Conservation (phyloP, 2,329 filamentous ascomycete genomes). For the Phaeosphaeriaceae sp. region DNA sequence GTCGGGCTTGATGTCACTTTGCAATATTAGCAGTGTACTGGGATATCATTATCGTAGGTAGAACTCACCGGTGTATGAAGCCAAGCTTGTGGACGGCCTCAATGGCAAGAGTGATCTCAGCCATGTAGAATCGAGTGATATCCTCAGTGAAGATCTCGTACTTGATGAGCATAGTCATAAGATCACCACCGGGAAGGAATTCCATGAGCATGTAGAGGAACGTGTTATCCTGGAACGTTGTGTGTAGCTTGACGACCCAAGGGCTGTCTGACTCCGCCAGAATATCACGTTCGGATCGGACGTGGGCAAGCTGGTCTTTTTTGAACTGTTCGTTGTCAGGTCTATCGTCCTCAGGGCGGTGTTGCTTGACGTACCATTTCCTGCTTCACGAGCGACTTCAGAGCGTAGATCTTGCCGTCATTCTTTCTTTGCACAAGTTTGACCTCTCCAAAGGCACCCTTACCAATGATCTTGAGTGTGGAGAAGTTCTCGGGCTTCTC, state of each 20-base stretch:
- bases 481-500: conserved; percentile 94
- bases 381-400: conserved; percentile 98
- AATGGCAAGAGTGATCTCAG: conserved; percentile 96
- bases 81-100: conserved; percentile 97
- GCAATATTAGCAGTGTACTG: conserved; percentile 31
- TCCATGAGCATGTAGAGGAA: conserved; percentile 99
- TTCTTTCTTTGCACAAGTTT: conserved; percentile 96
- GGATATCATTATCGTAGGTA: neutral
- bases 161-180: conserved; percentile 99
- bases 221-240: conserved; percentile 94
- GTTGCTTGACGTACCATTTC: conserved; percentile 71
- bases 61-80: conserved; percentile 90
- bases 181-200: conserved; percentile 94
- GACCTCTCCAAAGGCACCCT: conserved; percentile 98
- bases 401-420: conserved; percentile 95
- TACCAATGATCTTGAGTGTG: conserved; percentile 97
- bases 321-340: conserved; percentile 69
- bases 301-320: conserved; percentile 96
- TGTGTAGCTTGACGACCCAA: conserved; percentile 98
- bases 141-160: conserved; percentile 99
- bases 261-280: conserved; percentile 98
- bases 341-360: neutral
- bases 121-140: conserved; percentile 99
- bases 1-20: conserved; percentile 97
- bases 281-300: conserved; percentile 96